Conservation (phyloP, 2,329 filamentous ascomycete species). For the Cordyceps tenuipes region DNA sequence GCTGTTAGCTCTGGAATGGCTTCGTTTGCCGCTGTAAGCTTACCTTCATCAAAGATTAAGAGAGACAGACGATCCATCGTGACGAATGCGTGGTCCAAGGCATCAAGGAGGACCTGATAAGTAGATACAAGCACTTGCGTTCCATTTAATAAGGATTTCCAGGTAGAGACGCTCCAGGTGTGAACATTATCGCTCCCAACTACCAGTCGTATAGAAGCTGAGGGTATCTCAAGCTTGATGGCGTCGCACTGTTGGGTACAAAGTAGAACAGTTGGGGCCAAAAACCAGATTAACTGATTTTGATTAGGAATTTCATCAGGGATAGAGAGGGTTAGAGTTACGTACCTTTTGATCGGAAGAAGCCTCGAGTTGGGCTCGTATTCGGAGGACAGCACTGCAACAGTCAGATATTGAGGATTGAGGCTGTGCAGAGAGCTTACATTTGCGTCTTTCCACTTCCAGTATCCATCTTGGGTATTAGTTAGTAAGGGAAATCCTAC, state of each 20-base stretch:
- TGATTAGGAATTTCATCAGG: slow-evolving; percentile 13
- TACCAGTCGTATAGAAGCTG: slow-evolving; percentile 52
- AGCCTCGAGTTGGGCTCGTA: slow-evolving; percentile 53
- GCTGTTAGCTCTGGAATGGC: slow-evolving; percentile 12
- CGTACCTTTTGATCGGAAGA: slow-evolving; percentile 45
- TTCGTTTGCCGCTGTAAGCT: not conserved
- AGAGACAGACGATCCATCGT: slow-evolving; percentile 54
- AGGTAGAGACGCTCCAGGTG: slow-evolving; percentile 60
- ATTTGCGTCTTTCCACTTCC: slow-evolving; percentile 73
- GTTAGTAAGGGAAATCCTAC: not conserved
- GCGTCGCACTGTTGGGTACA: slow-evolving; percentile 58
- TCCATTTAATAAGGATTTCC: slow-evolving; percentile 57
- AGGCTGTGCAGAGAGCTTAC: slow-evolving; percentile 34
- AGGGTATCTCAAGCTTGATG: slow-evolving; percentile 51
- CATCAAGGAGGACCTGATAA: slow-evolving; percentile 65
- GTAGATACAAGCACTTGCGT: slow-evolving; percentile 71
- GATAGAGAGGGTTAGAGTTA: not conserved
- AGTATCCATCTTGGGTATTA: slow-evolving; percentile 62
- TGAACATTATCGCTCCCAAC: slow-evolving; percentile 62
- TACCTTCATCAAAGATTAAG: slow-evolving; percentile 78
- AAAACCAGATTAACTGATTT: slow-evolving; percentile 59
- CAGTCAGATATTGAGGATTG: slow-evolving; percentile 15
- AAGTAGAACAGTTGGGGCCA: slow-evolving; percentile 60
- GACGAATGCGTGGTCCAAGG: slow-evolving; percentile 67
- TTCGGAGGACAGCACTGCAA: slow-evolving; percentile 58